phyloP scores from a whole-genome alignment of 1,284 basidiomycete species.

The Wolfiporia cocos region DNA sequence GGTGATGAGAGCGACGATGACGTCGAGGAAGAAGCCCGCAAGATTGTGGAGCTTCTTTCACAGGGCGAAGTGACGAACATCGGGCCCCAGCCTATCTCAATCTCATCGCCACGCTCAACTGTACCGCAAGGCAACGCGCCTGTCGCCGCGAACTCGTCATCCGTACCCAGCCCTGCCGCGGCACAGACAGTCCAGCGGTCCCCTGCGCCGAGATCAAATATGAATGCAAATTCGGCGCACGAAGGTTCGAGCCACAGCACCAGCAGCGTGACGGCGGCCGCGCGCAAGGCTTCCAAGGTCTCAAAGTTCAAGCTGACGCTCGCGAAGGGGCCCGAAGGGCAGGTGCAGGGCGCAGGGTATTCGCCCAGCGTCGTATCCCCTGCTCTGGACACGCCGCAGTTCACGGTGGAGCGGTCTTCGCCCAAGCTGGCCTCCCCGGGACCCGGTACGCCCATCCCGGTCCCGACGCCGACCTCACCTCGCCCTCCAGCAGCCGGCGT shows the following conservation, averaged over 20 bases:
- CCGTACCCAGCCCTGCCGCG: slow-evolving; percentile 1
- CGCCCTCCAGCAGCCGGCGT: neutral
- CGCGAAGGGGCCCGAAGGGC: slow-evolving; percentile 3
- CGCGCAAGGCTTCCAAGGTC: slow-evolving; percentile 4
- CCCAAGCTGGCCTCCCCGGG: slow-evolving; percentile 25
- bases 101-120: too few relatives aligned
- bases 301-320: slow-evolving; percentile 28
- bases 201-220: too few relatives aligned
- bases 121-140: too few relatives aligned
- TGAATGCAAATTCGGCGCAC: too few relatives aligned
- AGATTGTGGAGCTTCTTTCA: slow-evolving; percentile 49
- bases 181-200: neutral
- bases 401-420: slow-evolving; percentile 21
- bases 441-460: slow-evolving; percentile 12
- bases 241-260: too few relatives aligned
- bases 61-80: slow-evolving; percentile 54
- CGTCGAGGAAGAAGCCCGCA: slow-evolving; percentile 34
- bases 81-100: slow-evolving; percentile 28
- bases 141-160: too few relatives aligned
- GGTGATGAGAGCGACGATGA: slow-evolving; percentile 58
- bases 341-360: neutral
- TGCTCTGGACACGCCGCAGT: slow-evolving; percentile 22
- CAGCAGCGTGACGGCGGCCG: neutral
- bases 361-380: slow-evolving; percentile 8
- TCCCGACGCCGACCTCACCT: slow-evolving; percentile 12